Evolutionary conservation across 139 green algal species (phyloP), one percentile per base, ranked within the genome.

Genomic region (Marvania coccoides): DNA sequence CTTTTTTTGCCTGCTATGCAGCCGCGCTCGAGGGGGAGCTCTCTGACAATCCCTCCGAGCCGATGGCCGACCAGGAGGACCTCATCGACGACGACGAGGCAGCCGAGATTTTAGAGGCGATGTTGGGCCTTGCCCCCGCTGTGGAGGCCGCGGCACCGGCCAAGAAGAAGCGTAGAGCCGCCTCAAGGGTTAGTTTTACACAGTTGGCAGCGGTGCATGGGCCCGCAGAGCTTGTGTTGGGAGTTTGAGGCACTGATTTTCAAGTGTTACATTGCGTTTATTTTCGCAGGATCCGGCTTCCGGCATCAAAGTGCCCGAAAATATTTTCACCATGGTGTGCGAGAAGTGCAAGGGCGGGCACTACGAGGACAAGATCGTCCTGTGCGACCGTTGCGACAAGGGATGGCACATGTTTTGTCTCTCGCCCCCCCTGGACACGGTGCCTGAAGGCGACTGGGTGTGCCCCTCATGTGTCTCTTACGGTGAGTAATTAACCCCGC

Each of bases 401-500:
- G 86, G 83, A 10, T 90, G 75, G 69, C 79, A 87, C 61, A 65
- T 85, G 35, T 94, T 90, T 63, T 95, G 88, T 75, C 74, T 94
- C 26, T 67, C 69, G 4, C 88, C 88, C 26, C 79, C 86, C 4
- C 47, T 93, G 55, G 60, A 81, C 6, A 54, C 59, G n/a, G 74
- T 93, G 26, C 89, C 90, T 7, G 71, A 80, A 10, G 86, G 89
- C n/a, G 81, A 93, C 31, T 96, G 89, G 88, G 69, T 88, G 14
- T 96, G 90, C 73, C 82, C 88, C 5, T 60, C 72, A 34, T 96
- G 90, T 81, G 53, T 78, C 24, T 60, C 33, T 40, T 56, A 70
- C 23, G 73, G 61, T 67, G 53, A 36, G 53, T 54, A 63, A 63
- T 63, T 1, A 47, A 15, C 28, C 24, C 58, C 26, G n/a, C 9